Base-by-base conservation (phyloP, 1,139 yeast genomes). In the Candida albicans region DNA sequence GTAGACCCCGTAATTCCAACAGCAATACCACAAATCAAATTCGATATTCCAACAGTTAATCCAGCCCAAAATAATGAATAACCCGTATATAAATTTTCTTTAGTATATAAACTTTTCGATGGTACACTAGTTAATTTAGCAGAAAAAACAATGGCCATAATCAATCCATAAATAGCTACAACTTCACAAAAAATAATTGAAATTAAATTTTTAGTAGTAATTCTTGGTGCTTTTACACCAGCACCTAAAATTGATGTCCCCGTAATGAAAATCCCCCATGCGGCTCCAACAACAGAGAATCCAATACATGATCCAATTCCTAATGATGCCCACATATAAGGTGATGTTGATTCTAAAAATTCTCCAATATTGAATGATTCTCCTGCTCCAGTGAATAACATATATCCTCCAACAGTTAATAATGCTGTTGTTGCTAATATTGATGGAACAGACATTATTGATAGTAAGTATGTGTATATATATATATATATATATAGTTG, bases 181-280 rank as follows among this genome's bases (percentile, higher is more conserved):
- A 95, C 99, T 70, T 95, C 99, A 77, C 99, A 95, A 75, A 95
- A 95, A 72, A 95, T 95, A 65, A 95, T 93, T 44, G 96, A 86
- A 50, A 95, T 95, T 64, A 95, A 79, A 67, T 93, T 93, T 75
- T 95, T 95, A 49, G 99, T 95, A 39, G 98, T 91, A 64, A 95
- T 95, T 63, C 98, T 76, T 40, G 99, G 99, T 4, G 96, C 93
- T 65, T 88, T 88, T 49, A 95, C 97, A 70, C 99, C 99, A 4
- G 99, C 99, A 54, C 99, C 99, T 49, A 95, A 70, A 55, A 95
- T 88, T 34, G 96, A 83, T 1, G 97, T 77, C 34, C 99, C 99
- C 1, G 98, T 93, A 50, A 95, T 81, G 65, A 93, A 95, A 54
- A 95, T 95, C 52, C 99, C 99, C 98, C 99, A 93, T 10, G 99